These are phyloP conservation scores for Mortierella sp. DNA, from an alignment of 371 early-diverging fungal species.

Conservation along the genomic window DNA sequence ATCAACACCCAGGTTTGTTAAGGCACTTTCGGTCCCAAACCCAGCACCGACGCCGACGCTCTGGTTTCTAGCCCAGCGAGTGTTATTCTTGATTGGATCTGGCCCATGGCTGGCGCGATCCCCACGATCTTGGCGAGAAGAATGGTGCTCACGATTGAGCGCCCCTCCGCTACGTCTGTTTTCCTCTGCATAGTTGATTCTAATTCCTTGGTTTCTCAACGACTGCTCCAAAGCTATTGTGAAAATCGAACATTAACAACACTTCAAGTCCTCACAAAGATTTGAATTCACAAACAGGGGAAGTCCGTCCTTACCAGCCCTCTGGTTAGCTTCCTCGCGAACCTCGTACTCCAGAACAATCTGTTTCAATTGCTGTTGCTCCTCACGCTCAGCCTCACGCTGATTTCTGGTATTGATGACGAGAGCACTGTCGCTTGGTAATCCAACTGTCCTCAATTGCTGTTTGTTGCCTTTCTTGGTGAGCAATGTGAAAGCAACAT, in stretches of 20 bases:
- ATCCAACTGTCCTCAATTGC: constrained; percentile 80
- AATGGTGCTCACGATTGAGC: constrained; percentile 9
- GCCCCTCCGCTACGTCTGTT: constrained; percentile 33
- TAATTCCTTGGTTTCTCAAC: constrained; percentile 52
- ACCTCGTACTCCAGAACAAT: constrained; percentile 92
- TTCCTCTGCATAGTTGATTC: constrained; percentile 45
- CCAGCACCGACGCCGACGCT: constrained; percentile 51
- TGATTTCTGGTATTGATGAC: constrained; percentile 85
- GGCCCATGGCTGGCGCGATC: constrained; percentile 20
- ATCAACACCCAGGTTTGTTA: constrained; percentile 48
- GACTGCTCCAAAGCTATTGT: constrained; percentile 52
- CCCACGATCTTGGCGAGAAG: constrained; percentile 21
- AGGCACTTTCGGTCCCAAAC: constrained; percentile 49
- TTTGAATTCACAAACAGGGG: no score
- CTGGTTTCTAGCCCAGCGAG: constrained; percentile 50
- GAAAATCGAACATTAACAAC: background rate
- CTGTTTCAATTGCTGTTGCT: constrained; percentile 89
- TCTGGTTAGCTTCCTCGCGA: constrained; percentile 76
- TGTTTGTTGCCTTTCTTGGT: constrained; percentile 95
- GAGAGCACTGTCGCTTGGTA: constrained; percentile 88
- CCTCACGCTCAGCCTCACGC: constrained; percentile 88
- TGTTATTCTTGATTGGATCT: constrained; percentile 28
- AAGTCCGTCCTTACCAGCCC: constrained; percentile 62
- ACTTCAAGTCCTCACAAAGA: no score
- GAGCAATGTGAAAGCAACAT: constrained; percentile 88